Percentiles rank a stretch among this genome's conserved stretches.
Evolutionary conservation across 1,284 basidiomycete species (phyloP).

Genomic region (Leccinum huronense): DNA sequence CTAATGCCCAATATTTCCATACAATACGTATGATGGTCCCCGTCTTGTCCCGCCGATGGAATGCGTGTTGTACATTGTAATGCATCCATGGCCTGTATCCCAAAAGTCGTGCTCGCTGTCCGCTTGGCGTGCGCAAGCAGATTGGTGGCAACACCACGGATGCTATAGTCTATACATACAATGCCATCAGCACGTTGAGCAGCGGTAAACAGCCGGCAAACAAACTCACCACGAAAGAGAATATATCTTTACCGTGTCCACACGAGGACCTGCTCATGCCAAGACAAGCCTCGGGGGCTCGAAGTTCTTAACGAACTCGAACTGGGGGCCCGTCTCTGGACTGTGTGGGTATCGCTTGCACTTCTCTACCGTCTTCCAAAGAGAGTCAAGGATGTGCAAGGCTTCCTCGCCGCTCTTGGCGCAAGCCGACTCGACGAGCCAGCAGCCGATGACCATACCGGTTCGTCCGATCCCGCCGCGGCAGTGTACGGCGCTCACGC

Average conservation of each 20-base stretch:
- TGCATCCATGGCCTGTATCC: slow-evolving; percentile 20
- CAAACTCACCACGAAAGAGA: slow-evolving; percentile 11
- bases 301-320: slow-evolving; percentile 65
- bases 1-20: slow-evolving; percentile 12
- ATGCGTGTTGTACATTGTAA: slow-evolving; percentile 30
- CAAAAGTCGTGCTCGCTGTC: neutral
- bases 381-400: slow-evolving; percentile 56
- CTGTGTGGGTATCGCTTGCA: slow-evolving; percentile 68
- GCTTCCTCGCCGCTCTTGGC: slow-evolving; percentile 64
- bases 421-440: slow-evolving; percentile 65
- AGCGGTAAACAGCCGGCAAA: neutral
- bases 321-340: slow-evolving; percentile 76
- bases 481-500: slow-evolving; percentile 69
- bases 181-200: neutral
- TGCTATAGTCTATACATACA: slow-evolving; percentile 8
- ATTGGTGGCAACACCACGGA: slow-evolving; percentile 7
- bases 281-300: slow-evolving; percentile 29
- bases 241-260: neutral
- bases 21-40: slow-evolving; percentile 3
- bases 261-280: slow-evolving; percentile 18
- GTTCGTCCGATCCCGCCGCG: slow-evolving; percentile 75
- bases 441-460: slow-evolving; percentile 73
- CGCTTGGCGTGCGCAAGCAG: slow-evolving; percentile 2
- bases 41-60: slow-evolving; percentile 18
- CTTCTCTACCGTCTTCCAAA: slow-evolving; percentile 75